Conservation (phyloP, 2,329 filamentous ascomycete species). For the Xylariales sp. region DNA sequence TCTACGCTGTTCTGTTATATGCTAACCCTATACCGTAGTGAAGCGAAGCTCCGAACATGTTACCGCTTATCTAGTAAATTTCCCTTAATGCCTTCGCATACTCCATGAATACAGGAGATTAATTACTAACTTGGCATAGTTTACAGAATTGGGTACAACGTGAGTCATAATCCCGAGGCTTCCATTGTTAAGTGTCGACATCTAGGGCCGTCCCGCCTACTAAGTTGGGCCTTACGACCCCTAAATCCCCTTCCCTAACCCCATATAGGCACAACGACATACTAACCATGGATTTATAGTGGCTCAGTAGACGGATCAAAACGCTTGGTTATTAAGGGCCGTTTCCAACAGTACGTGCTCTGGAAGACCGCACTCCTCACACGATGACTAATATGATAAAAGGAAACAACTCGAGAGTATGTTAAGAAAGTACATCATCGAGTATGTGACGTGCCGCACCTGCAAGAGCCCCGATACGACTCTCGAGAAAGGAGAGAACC, state of each 20-base stretch:
- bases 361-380: slow-evolving; percentile 76
- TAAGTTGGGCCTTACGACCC: background rate
- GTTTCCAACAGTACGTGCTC: slow-evolving; percentile 86
- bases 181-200: background rate
- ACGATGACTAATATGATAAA: slow-evolving; percentile 47
- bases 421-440: slow-evolving; percentile 64
- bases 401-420: slow-evolving; percentile 41
- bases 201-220: background rate
- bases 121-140: slow-evolving; percentile 52
- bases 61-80: slow-evolving; percentile 78
- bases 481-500: slow-evolving; percentile 98
- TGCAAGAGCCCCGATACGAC: slow-evolving; percentile 95
- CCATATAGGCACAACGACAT: background rate
- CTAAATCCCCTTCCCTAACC: background rate
- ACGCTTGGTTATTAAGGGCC: slow-evolving; percentile 97
- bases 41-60: slow-evolving; percentile 99
- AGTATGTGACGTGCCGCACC: slow-evolving; percentile 99
- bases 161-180: slow-evolving; percentile 13
- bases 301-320: slow-evolving; percentile 94
- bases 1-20: background rate
- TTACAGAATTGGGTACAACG: slow-evolving; percentile 96
- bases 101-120: background rate
- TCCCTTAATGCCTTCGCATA: too few relatives aligned
- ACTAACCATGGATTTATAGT: slow-evolving; percentile 35
- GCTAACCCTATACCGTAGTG: slow-evolving; percentile 58